phyloP scores from a whole-genome alignment of 1,284 basidiomycete genomes.

The Trametes polyzona region DNA sequence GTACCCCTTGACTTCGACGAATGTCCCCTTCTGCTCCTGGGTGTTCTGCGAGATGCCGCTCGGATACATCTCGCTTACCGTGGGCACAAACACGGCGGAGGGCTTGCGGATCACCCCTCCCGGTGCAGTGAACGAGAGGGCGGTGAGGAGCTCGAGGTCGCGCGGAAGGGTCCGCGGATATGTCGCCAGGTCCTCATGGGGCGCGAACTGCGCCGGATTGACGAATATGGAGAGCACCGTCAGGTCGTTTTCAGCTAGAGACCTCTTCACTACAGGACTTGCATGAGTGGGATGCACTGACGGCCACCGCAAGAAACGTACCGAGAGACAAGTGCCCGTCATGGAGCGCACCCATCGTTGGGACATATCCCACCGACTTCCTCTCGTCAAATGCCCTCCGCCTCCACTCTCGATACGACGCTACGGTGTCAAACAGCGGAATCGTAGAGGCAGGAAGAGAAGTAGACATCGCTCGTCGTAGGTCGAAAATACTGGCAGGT shows the following conservation, averaged over 20 bases:
- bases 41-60: conserved; percentile 84
- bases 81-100: conserved; percentile 81
- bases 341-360: conserved; percentile 98
- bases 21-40: conserved; percentile 82
- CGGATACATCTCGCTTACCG: conserved; percentile 85
- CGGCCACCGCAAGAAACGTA: conserved; percentile 42
- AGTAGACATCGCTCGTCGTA: conserved; percentile 23
- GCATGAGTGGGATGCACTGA: background rate
- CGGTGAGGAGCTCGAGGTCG: conserved; percentile 60
- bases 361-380: conserved; percentile 86
- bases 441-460: conserved; percentile 58
- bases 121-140: conserved; percentile 36
- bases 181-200: conserved; percentile 88
- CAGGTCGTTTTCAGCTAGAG: conserved; percentile 78
- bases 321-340: conserved; percentile 91
- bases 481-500: background rate
- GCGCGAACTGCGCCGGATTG: conserved; percentile 97
- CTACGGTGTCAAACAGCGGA: conserved; percentile 76
- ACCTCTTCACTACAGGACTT: conserved; percentile 57
- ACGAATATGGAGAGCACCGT: conserved; percentile 97
- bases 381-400: conserved; percentile 58
- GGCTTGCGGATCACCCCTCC: conserved; percentile 43
- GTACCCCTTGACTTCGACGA: conserved; percentile 90
- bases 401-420: conserved; percentile 80
- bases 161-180: conserved; percentile 87